phyloP scores from a whole-genome alignment of 371 early-diverging fungal species.

The Conidiobolus incongruus region DNA sequence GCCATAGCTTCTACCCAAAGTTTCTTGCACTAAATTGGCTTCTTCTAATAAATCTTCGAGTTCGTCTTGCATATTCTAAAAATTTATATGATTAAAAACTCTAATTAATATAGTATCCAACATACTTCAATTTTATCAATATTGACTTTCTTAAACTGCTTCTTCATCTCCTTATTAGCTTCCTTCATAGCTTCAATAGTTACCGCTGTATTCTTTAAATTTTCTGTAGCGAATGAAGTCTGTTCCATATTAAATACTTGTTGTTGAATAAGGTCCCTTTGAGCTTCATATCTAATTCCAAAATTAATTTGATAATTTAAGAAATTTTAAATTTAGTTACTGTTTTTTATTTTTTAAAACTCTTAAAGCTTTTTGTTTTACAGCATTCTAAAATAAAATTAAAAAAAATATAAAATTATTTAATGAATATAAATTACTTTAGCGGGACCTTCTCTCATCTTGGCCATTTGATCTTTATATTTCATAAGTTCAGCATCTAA shows the following conservation, averaged over 20 bases:
- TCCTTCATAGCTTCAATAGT: constrained; percentile 88
- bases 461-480: constrained; percentile 80
- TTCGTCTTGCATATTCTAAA: constrained; percentile 80
- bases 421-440: constrained; percentile 23
- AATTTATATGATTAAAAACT: too few relatives aligned
- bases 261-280: constrained; percentile 75
- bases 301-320: too few relatives aligned
- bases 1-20: constrained; percentile 70
- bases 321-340: too few relatives aligned
- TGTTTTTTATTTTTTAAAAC: too few relatives aligned
- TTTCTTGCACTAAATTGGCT: constrained; percentile 89
- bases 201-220: constrained; percentile 74
- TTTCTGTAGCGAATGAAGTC: constrained; percentile 80
- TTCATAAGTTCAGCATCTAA: constrained; percentile 77
- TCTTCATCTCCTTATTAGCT: constrained; percentile 80
- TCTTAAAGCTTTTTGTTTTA: too few relatives aligned
- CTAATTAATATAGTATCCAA: neutral
- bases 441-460: constrained; percentile 80
- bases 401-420: too few relatives aligned
- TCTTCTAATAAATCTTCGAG: constrained; percentile 89
- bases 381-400: too few relatives aligned
- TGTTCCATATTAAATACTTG: constrained; percentile 97
- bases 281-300: too few relatives aligned
- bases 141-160: constrained; percentile 80
- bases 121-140: constrained; percentile 85